Conservation (phyloP, 495 filamentous ascomycete genomes). For the Podospora australis region DNA sequence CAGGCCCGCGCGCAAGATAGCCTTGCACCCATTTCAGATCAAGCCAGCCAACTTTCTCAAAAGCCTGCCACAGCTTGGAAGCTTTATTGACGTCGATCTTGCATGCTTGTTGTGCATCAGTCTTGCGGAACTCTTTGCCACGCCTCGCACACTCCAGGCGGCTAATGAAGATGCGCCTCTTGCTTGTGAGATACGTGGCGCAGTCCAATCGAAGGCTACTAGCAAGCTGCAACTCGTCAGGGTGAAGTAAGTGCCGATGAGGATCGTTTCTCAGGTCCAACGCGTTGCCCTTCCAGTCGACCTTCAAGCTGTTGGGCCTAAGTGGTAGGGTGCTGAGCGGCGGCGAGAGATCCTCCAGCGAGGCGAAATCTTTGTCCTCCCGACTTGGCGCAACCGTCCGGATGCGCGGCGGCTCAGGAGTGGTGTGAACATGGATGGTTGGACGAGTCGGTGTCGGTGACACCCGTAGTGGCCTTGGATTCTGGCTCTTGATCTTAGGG, state of each 20-base stretch:
- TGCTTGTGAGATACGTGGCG: conserved; percentile 89
- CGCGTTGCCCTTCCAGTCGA: conserved; percentile 79
- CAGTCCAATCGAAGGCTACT: conserved; percentile 77
- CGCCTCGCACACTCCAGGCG: conserved; percentile 61
- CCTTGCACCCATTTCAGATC: conserved; percentile 52
- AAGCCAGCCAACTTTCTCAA: conserved; percentile 86
- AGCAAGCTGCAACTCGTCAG: conserved; percentile 72
- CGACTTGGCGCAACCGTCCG: conserved; percentile 49
- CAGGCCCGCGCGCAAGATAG: no score
- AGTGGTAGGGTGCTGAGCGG: conserved; percentile 57
- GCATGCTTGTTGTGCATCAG: conserved; percentile 93
- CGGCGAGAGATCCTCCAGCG: conserved; percentile 73
- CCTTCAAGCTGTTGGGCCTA: conserved; percentile 63
- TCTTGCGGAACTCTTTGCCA: conserved; percentile 90
- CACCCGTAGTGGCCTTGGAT: conserved; percentile 28
- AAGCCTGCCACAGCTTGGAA: conserved; percentile 89
- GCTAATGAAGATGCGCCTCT: conserved; percentile 83
- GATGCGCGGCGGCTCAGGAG: conserved; percentile 39
- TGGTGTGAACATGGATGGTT: conserved; percentile 38
- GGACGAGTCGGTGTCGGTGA: conserved; percentile 17
- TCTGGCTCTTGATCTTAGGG: conserved; percentile 16
- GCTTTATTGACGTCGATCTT: conserved; percentile 99
- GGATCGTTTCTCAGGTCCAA: conserved; percentile 77
- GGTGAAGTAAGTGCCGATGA: conserved; percentile 67
- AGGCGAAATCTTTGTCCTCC: conserved; percentile 82